Evolutionary conservation across 2,329 filamentous ascomycete genomes (phyloP).

Genomic region (Apiospora rasikravindrae): DNA sequence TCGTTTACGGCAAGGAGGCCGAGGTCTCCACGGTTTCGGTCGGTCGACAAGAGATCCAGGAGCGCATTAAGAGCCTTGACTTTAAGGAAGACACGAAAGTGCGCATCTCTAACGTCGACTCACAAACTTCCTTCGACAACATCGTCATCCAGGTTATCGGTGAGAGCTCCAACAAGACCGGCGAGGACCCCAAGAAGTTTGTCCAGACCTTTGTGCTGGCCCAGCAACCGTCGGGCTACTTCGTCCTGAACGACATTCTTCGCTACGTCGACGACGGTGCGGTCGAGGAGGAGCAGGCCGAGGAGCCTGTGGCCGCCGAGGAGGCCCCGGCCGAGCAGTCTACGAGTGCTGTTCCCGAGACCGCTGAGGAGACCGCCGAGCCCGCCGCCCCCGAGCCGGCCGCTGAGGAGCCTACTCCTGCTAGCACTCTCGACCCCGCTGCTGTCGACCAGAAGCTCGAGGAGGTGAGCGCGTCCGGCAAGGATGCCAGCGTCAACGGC

Average conservation of each 20-base stretch:
- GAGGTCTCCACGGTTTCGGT: constrained; percentile 86
- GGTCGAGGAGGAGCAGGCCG: constrained; percentile 71
- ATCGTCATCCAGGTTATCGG: constrained; percentile 99
- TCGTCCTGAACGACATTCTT: constrained; percentile 97
- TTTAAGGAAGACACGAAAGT: constrained; percentile 95
- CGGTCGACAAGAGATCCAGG: constrained; percentile 91
- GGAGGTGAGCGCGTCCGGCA: constrained; percentile 53
- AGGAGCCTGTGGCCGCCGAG: constrained; percentile 36
- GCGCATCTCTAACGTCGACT: constrained; percentile 96
- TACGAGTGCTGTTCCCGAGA: constrained; percentile 40
- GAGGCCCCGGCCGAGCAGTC: constrained; percentile 34
- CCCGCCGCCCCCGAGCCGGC: constrained; percentile 41
- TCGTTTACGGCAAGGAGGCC: constrained; percentile 90
- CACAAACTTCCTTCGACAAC: constrained; percentile 88
- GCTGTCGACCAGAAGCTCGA: constrained; percentile 79
- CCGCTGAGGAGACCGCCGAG: constrained; percentile 26
- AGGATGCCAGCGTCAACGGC: constrained; percentile 51
- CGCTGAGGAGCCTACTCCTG: constrained; percentile 38
- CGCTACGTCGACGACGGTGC: constrained; percentile 83
- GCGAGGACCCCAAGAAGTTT: constrained; percentile 86
- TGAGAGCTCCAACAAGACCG: constrained; percentile 92
- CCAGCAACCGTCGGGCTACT: constrained; percentile 95
- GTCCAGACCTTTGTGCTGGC: constrained; percentile 97
- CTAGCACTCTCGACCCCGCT: constrained; percentile 37
- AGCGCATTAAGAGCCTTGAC: constrained; percentile 89